phyloP scores from a whole-genome alignment of 1,284 basidiomycete genomes.

The Spongispora temasekensis region DNA sequence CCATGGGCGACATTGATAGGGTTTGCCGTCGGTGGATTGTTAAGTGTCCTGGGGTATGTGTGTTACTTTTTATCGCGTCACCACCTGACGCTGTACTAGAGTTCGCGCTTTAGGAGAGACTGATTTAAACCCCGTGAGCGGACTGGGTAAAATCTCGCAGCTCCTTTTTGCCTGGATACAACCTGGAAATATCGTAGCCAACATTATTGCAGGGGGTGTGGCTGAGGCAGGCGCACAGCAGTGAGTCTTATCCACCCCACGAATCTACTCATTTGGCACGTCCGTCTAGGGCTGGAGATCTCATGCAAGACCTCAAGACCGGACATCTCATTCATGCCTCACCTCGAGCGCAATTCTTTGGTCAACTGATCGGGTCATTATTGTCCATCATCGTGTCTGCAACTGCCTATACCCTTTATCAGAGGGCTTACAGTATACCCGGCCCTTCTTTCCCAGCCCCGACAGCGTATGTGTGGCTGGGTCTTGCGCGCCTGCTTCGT shows the following conservation, averaged over 20 bases:
- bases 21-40: conserved; percentile 78
- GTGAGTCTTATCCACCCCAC: conserved; percentile 43
- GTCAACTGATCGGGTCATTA: conserved; percentile 85
- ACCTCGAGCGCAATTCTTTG: conserved; percentile 85
- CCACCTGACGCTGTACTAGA: conserved; percentile 40
- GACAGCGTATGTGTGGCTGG: conserved; percentile 90
- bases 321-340: conserved; percentile 88
- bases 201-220: conserved; percentile 95
- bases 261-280: neutral
- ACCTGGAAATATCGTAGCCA: conserved; percentile 92
- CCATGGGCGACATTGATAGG: conserved; percentile 92
- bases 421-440: conserved; percentile 81
- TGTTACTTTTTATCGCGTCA: conserved; percentile 3
- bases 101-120: conserved; percentile 93
- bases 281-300: conserved; percentile 79
- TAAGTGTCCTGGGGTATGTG: conserved; percentile 84
- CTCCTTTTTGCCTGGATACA: conserved; percentile 93
- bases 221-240: conserved; percentile 96
- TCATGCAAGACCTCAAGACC: conserved; percentile 99
- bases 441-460: conserved; percentile 94
- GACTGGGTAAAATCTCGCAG: conserved; percentile 94
- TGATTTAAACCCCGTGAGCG: conserved; percentile 92
- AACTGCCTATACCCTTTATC: conserved; percentile 87
- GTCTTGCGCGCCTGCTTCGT: conserved; percentile 88
- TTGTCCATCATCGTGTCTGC: conserved; percentile 89